Evolutionary conservation across 768 basidiomycete genomes (phyloP), one percentile per base, ranked within the genome.

Genomic region (Neoboletus magnificus): DNA sequence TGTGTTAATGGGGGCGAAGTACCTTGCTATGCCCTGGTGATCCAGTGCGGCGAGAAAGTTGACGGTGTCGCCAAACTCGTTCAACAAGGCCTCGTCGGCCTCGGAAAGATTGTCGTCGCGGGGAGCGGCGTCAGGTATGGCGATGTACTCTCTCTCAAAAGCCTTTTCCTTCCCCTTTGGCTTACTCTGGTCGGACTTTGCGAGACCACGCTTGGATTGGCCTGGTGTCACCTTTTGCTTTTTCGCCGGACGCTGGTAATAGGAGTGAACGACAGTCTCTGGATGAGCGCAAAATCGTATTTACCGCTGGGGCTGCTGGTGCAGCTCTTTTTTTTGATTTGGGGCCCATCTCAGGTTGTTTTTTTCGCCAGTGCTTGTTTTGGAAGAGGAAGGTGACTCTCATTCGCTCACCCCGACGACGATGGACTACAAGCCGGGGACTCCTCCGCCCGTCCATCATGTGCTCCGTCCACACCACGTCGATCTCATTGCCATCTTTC

Each of bases 11-110:
- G 30, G 15, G 41, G 36, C 10, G 5, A 72, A 81, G 56, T 65
- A 91, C 95, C 87, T 81, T 58, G 89, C 78, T 54, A 98, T 89
- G n/a, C 83, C 89, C 62, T 82, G 84, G 57, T 80, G 78, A 70
- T 98, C 93, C 51, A 97, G 73, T 22, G 73, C 75, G 32, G 79
- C 73, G 57, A 98, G 72, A 72, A 98, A 98, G 32, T 77, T 74
- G 33, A 79, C 77, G 3, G 83, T 79, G 23, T 75, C 76, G 22
- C 87, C 81, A 62, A 85, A 89, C 61, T 85, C 81, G 52, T 82
- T 74, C 25, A 92, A 70, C 47, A 88, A 69, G n/a, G 80, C 82
- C 33, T 85, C 72, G 57, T 88, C 89, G 56, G 86, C 82, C 35
- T 88, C 87, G n/a, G 83, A 86, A 18, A 90, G 69, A 18, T 79